Evolutionary conservation across 495 filamentous ascomycete species (phyloP), one percentile per base, ranked within the genome.

Genomic region (Aspergillus avenaceus): DNA sequence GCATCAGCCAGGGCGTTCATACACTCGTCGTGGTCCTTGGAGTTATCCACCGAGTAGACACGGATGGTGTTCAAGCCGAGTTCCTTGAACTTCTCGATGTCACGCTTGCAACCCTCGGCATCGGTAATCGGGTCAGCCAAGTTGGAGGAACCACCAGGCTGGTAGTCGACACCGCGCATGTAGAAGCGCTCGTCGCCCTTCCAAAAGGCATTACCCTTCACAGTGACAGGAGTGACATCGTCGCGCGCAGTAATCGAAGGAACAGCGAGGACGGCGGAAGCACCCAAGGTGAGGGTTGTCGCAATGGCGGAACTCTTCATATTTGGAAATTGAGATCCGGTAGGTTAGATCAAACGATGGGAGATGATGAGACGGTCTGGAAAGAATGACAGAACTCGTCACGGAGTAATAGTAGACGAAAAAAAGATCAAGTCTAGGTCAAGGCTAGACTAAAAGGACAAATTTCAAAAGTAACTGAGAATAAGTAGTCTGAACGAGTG

Each of bases 1-100:
- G 88, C 89, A 59, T 88, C 84, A 13, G 80, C 85, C 60, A 97
- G 80, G 14, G 79, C 76, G 14, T 76, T 70, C 91, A 96, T 96
- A 70, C 91, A 97, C 29, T 79, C 77, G 61, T 88, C 83, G 70
- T 97, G 91, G 67, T 88, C 75, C 53, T 73, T 67, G 23, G 86
- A 88, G 74, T 95, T 96, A 69, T 97, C 91, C 43, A 92, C 83
- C 0, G 88, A 91, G 78, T 97, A 97, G 52, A 96, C 84, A 66
- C 91, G 90, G 54, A 97, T 78, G 31, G 90, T 90, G 75, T 97
- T 97, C 64, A 96, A 74, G 38, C 90, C 90, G 8, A 97, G 75
- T 55, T 90, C 80, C 67, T 86, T 79, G 81, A 96, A 96, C 54
- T 90, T 73, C 14, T 73, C 68, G 62, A 96, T 87, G 67, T 97